phyloP scores from a whole-genome alignment of 2,329 filamentous ascomycete genomes.

The Arthrobotrys megalospora region DNA sequence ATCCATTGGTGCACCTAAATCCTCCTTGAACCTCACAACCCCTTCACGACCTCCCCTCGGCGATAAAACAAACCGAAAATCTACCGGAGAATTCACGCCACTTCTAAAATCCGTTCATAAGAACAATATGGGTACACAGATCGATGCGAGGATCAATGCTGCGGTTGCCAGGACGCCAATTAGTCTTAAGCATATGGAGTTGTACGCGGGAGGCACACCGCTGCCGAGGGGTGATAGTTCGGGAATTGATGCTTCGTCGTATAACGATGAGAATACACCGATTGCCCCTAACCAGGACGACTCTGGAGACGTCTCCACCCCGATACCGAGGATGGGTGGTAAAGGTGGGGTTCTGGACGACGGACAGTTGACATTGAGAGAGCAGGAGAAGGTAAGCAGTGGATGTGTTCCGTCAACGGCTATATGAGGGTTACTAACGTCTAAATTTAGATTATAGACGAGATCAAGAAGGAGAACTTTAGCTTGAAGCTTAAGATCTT shows the following conservation, averaged over 20 bases:
- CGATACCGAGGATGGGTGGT: conserved; percentile 78
- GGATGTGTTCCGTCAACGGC: conserved; percentile 5
- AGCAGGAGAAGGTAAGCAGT: conserved; percentile 85
- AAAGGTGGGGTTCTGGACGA: conserved; percentile 80
- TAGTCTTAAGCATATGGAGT: conserved; percentile 73
- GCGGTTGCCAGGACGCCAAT: conserved; percentile 78
- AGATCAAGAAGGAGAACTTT: conserved; percentile 98
- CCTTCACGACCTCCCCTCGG: conserved; percentile 46
- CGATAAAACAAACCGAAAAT: conserved; percentile 52
- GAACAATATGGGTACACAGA: conserved; percentile 78
- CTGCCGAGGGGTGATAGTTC: conserved; percentile 80
- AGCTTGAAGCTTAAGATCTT: conserved; percentile 96
- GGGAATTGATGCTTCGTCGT: conserved; percentile 76
- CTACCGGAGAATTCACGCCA: conserved; percentile 83
- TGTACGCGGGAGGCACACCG: conserved; percentile 78
- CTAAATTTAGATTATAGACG: conserved; percentile 78
- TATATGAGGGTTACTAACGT: conserved; percentile 44
- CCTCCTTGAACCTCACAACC: conserved; percentile 53
- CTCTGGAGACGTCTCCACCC: conserved; percentile 87
- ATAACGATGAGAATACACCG: conserved; percentile 78
- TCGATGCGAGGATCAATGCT: conserved; percentile 73
- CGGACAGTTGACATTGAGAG: conserved; percentile 89
- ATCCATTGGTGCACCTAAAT: conserved; percentile 47
- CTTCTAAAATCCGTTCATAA: conserved; percentile 85
- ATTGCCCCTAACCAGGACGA: conserved; percentile 79